Conservation (phyloP, 805 yeast genomes). For the Zygotorulaspora chibaensis region DNA sequence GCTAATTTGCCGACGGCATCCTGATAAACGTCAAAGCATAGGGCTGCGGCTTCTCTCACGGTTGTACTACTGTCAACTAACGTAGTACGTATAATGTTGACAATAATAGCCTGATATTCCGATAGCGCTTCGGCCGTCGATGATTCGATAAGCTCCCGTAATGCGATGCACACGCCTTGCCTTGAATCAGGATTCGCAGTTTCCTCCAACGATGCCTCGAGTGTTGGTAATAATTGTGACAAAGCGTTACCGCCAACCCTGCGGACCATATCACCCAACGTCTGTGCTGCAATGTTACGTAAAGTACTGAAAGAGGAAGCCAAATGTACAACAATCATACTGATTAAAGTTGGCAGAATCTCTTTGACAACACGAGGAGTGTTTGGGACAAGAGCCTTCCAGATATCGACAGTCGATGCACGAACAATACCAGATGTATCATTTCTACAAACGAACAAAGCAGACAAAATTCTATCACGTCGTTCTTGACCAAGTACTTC, state of each 20-base stretch:
- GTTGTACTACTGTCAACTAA: slow-evolving; percentile 66
- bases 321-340: slow-evolving; percentile 72
- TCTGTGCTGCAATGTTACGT: slow-evolving; percentile 84
- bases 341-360: slow-evolving; percentile 77
- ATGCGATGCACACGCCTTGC: slow-evolving; percentile 95
- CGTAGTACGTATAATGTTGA: slow-evolving; percentile 71
- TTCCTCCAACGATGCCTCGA: slow-evolving; percentile 59
- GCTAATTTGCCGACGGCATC: slow-evolving; percentile 77
- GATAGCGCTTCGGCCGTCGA: slow-evolving; percentile 56
- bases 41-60: slow-evolving; percentile 89
- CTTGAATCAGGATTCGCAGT: slow-evolving; percentile 73
- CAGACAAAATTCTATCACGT: slow-evolving; percentile 78
- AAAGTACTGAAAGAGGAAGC: slow-evolving; percentile 78
- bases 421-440: slow-evolving; percentile 87
- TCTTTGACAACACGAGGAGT: slow-evolving; percentile 94
- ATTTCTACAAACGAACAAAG: slow-evolving; percentile 90
- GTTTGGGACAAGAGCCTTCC: slow-evolving; percentile 95
- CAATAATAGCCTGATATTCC: slow-evolving; percentile 63
- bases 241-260: slow-evolving; percentile 89
- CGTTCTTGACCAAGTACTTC: slow-evolving; percentile 83
- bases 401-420: slow-evolving; percentile 83
- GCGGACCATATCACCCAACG: slow-evolving; percentile 90
- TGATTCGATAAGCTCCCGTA: slow-evolving; percentile 77
- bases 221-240: slow-evolving; percentile 76
- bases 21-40: slow-evolving; percentile 84